A percentile compares a stretch with the other conserved stretches of the same genome.
Evolutionary conservation across 441 rosid genomes (phyloP).

Genomic region (Melastoma candidum): DNA sequence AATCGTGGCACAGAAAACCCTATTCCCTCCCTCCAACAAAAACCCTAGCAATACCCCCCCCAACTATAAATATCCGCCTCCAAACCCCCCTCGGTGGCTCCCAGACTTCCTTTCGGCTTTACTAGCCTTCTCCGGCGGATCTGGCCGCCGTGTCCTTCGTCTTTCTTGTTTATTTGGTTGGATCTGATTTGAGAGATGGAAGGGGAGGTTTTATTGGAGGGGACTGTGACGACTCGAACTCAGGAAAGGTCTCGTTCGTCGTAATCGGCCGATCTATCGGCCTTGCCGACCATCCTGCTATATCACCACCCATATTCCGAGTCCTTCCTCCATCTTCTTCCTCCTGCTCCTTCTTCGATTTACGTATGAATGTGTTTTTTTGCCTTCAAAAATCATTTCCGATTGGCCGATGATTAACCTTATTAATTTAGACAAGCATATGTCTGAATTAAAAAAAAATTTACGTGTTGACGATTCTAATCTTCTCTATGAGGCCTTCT

Average conservation of each 20-base stretch:
- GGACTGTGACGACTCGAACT: slow-evolving; percentile 62
- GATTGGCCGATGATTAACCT: slow-evolving; percentile 56
- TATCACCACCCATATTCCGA: slow-evolving; percentile 5
- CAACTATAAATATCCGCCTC: no score
- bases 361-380: not conserved
- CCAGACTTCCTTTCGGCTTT: no score
- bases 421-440: slow-evolving; percentile 58
- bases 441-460: slow-evolving; percentile 41
- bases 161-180: not conserved
- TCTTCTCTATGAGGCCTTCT: slow-evolving; percentile 78
- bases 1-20: no score
- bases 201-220: not conserved
- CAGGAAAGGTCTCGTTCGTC: slow-evolving; percentile 61
- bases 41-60: no score
- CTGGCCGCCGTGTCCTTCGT: not conserved
- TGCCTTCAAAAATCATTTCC: not conserved
- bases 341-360: not conserved
- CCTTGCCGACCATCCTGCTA: slow-evolving; percentile 7
- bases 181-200: not conserved
- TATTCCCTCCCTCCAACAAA: no score
- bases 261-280: slow-evolving; percentile 1
- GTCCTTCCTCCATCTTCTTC: not conserved
- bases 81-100: no score
- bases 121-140: no score
- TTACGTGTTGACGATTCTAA: slow-evolving; percentile 47